These are phyloP conservation scores for Diplodia seriata DNA, from an alignment of 2,329 filamentous ascomycete species.

Conservation along the genomic window DNA sequence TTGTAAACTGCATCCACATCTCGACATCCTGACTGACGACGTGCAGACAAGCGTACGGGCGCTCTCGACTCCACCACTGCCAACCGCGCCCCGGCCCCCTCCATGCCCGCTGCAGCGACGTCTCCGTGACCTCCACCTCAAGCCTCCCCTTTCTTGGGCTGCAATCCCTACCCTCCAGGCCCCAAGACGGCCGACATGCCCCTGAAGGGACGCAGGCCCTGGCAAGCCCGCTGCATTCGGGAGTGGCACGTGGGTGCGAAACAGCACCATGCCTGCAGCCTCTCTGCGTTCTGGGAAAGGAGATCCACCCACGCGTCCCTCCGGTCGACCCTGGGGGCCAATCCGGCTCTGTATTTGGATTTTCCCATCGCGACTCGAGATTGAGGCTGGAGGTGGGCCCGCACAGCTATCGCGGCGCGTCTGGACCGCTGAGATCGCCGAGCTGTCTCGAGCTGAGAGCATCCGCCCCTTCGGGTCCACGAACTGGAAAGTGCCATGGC, in stretches of 20 bases:
- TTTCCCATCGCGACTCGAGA: conserved; percentile 20
- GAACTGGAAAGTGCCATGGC: conserved; percentile 14
- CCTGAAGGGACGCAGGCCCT: conserved; percentile 14
- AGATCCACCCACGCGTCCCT: conserved; percentile 1
- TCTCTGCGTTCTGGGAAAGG: background rate
- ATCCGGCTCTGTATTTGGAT: conserved; percentile 6
- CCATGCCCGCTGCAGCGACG: background rate
- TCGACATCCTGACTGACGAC: conserved; percentile 6
- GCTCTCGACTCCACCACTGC: background rate
- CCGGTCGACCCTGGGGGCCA: conserved; percentile 9
- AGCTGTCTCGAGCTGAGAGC: conserved; percentile 15
- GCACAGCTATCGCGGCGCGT: background rate
- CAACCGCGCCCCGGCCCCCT: background rate
- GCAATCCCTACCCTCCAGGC: background rate
- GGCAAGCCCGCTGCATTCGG: conserved; percentile 9
- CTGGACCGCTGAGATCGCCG: conserved; percentile 26
- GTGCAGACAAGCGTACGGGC: background rate
- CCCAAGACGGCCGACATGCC: conserved; percentile 1
- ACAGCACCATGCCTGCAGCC: conserved; percentile 4
- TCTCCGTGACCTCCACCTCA: background rate
- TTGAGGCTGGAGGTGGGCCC: conserved; percentile 17
- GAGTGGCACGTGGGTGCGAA: conserved; percentile 27
- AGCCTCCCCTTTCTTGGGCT: conserved; percentile 8
- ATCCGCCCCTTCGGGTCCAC: conserved; percentile 13
- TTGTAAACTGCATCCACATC: background rate